Conservation (phyloP, 192 early-diverging fungal genomes). For the Linnemannia zychae region DNA sequence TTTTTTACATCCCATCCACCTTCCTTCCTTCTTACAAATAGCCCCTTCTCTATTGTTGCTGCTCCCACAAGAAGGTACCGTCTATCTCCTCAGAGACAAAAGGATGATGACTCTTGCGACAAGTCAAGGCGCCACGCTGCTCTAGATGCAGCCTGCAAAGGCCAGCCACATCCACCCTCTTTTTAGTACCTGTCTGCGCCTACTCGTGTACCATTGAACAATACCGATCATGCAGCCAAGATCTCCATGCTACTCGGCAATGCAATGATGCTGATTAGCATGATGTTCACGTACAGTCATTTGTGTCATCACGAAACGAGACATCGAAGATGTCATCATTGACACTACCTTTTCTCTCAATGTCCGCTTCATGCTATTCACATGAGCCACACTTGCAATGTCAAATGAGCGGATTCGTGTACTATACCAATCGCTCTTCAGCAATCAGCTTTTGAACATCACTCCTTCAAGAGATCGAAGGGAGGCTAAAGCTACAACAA, state of each 20-base stretch:
- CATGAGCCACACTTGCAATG: no score
- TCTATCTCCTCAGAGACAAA: not conserved
- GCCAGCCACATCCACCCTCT: not conserved
- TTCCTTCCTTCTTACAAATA: not conserved
- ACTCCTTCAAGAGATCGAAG: not conserved
- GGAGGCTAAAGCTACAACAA: not conserved
- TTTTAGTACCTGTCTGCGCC: not conserved
- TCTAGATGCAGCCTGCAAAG: not conserved
- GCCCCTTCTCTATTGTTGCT: not conserved
- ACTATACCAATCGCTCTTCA: not conserved
- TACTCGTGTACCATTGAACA: not conserved
- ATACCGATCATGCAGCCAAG: not conserved
- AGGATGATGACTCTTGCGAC: not conserved
- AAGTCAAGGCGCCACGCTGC: not conserved
- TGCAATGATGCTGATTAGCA: not conserved
- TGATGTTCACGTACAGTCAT: not conserved
- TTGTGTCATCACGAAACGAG: not conserved
- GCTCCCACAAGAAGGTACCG: not conserved
- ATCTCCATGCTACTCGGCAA: not conserved
- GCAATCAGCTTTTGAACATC: not conserved
- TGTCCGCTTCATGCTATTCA: no score
- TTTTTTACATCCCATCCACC: not conserved
- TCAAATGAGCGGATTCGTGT: no score
- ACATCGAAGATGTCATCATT: not conserved
- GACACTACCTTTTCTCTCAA: no score